Evolutionary conservation across 306 rosid species (phyloP), one percentile per base, ranked within the genome.

Genomic region (Quercus suber): DNA sequence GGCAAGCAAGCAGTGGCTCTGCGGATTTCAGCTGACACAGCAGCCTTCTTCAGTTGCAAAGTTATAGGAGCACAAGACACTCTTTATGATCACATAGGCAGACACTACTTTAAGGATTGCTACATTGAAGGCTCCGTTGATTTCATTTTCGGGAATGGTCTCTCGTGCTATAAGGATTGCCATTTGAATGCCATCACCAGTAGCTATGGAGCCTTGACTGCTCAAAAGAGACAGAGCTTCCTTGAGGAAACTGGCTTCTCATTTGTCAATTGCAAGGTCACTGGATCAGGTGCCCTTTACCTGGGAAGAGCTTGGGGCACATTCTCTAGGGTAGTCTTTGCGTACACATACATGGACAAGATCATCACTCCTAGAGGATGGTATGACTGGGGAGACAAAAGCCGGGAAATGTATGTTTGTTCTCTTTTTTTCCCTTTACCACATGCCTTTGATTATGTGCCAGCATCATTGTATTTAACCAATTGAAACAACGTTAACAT

Each of bases 31-130:
- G 92, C 76, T 0, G 97, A 92, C 55, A 83, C 71, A 1, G 93
- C 92, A n/a, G 67, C 87, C 14, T 90, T 92, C 21, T 23, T 86
- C 17, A 79, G 89, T 31, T 92, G 97, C 83, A 85, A 76, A 74
- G 87, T 92, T 68, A 78, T 89, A 8, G 97, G 97, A 6, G 91
- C 93, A 37, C 95, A 90, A 30, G 95, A 90, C 81, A 92, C 97
- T 14, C 83, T 89, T 6, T 87, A 90, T 80, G 97, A 90, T 71
- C 92, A 90, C 67, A 5, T 84, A 21, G 97, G 97, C 17, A 85
- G 97, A 45, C 97, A 88, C 75, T 90, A 90, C 76, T 92, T 86
- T 30, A 85, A 89, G 76, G 83, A 87, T 57, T 90, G 95, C 61
- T 86, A 89, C 61, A 86, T 92, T 30, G 88, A 92, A 82, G 97